A percentile compares a stretch with the other conserved stretches of the same genome.
phyloP scores from a whole-genome alignment of 306 rosid species.

The Prunus kanzakura region DNA sequence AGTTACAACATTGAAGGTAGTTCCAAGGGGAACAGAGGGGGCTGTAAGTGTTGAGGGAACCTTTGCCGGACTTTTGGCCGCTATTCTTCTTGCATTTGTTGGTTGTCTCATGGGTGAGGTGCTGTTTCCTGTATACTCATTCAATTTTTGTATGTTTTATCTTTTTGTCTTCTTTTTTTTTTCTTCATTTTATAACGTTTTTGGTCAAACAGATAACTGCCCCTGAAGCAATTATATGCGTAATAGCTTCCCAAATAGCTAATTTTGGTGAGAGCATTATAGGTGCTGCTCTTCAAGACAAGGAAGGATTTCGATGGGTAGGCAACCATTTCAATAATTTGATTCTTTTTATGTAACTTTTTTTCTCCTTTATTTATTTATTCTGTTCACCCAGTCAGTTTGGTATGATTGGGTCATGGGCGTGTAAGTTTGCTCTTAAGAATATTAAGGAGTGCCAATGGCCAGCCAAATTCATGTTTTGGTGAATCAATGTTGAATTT shows the following conservation, averaged over 20 bases:
- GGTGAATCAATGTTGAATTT: not conserved
- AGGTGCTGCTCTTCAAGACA: conserved; percentile 91
- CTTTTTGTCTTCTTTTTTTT: not conserved
- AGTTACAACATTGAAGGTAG: conserved; percentile 82
- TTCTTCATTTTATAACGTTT: not conserved
- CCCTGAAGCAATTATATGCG: conserved; percentile 69
- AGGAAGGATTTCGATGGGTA: conserved; percentile 96
- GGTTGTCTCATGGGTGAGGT: conserved; percentile 75
- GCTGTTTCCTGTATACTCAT: conserved; percentile 24
- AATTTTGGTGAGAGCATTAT: conserved; percentile 95
- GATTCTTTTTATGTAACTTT: not conserved
- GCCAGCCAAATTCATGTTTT: not conserved
- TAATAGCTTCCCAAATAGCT: conserved; percentile 92
- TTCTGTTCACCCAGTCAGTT: not conserved
- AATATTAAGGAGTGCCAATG: not conserved
- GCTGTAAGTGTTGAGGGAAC: conserved; percentile 96
- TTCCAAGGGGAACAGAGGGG: conserved; percentile 99
- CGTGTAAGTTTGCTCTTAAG: not conserved
- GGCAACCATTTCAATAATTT: conserved; percentile 18
- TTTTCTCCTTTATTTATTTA: not conserved
- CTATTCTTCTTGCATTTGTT: conserved; percentile 61
- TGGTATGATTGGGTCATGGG: not conserved
- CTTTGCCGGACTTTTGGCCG: conserved; percentile 84
- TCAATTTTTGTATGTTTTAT: not conserved
- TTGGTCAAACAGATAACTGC: conserved; percentile 48